Conservation (phyloP, 2,329 filamentous ascomycete species). For the Didymella keratinophila region DNA sequence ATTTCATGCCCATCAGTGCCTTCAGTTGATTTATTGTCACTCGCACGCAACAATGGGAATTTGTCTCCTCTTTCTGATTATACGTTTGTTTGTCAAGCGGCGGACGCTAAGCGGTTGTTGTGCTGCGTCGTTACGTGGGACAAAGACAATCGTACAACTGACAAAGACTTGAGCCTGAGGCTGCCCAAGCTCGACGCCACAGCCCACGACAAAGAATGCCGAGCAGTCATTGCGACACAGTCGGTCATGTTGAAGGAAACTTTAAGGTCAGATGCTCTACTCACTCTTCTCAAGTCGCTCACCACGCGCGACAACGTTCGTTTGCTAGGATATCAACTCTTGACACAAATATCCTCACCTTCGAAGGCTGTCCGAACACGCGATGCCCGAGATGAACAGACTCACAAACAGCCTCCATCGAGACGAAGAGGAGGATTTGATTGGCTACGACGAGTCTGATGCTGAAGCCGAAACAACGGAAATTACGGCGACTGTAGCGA, state of each 20-base stretch:
- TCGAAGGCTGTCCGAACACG: neutral
- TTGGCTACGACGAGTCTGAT: conserved; percentile 13
- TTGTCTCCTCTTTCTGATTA: neutral
- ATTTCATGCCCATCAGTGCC: neutral
- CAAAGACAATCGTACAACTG: neutral
- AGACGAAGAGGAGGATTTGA: conserved; percentile 5
- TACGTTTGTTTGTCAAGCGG: neutral
- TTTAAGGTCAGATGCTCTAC: neutral
- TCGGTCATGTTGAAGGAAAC: neutral
- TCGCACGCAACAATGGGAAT: neutral
- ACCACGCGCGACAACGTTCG: neutral
- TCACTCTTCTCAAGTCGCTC: neutral
- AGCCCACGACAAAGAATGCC: neutral
- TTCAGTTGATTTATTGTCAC: neutral
- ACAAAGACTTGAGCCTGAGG: neutral
- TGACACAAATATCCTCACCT: too few relatives aligned
- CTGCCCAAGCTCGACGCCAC: neutral
- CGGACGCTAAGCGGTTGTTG: neutral
- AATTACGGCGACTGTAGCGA: too few relatives aligned
- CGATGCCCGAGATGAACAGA: too few relatives aligned
- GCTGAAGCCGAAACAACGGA: neutral
- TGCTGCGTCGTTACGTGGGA: neutral
- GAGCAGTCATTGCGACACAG: neutral
- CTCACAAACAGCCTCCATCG: neutral
- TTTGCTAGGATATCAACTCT: neutral